phyloP scores from a whole-genome alignment of 345 rosid species.

The Noccaea bulbosa region DNA sequence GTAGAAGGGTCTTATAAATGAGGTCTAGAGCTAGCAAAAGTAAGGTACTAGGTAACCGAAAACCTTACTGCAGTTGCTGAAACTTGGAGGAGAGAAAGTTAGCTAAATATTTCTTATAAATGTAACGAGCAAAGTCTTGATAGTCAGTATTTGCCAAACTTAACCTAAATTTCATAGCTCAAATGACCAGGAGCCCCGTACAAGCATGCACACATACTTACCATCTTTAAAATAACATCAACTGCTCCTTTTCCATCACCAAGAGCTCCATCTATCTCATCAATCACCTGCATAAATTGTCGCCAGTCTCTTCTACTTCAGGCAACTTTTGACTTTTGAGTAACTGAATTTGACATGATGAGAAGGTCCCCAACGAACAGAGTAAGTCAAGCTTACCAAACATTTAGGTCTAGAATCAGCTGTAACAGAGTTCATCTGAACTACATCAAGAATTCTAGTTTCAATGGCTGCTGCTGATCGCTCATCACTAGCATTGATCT shows the following conservation, averaged over 20 bases:
- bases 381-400: slow-evolving; percentile 57
- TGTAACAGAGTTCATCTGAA: slow-evolving; percentile 96
- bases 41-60: background rate
- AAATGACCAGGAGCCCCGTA: slow-evolving; percentile 18
- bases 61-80: background rate
- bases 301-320: slow-evolving; percentile 27
- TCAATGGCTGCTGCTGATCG: slow-evolving; percentile 83
- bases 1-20: background rate
- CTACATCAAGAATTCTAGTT: slow-evolving; percentile 91
- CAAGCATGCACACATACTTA: slow-evolving; percentile 44
- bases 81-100: background rate
- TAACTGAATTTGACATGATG: slow-evolving; percentile 9
- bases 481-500: slow-evolving; percentile 99
- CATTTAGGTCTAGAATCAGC: slow-evolving; percentile 92
- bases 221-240: slow-evolving; percentile 92
- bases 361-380: slow-evolving; percentile 15
- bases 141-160: slow-evolving; percentile 7
- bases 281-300: slow-evolving; percentile 70
- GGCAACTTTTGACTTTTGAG: background rate
- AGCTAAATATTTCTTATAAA: slow-evolving; percentile 3
- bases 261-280: slow-evolving; percentile 99
- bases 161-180: slow-evolving; percentile 11
- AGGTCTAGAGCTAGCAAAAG: slow-evolving; percentile 12
- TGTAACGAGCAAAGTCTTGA: slow-evolving; percentile 2
- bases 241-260: slow-evolving; percentile 98